Evolutionary conservation across 768 basidiomycete species (phyloP), one percentile per base, ranked within the genome.

Genomic region (Filobasidium floriforme): DNA sequence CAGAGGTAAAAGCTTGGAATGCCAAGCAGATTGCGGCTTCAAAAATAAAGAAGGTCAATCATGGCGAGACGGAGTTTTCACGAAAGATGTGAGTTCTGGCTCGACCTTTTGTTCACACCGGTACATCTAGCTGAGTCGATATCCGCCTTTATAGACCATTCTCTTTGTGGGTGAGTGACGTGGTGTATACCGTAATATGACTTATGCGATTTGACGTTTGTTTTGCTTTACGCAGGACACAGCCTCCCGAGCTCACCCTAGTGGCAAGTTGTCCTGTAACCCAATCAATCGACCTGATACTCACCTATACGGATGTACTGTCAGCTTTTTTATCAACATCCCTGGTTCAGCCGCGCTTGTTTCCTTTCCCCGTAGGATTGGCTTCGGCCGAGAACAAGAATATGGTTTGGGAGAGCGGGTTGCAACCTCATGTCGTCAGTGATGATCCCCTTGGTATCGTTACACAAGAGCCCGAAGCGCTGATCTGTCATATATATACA

Each of bases 301-400:
- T 37, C 32, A 37, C 32, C 32, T 37, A 37, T 37, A 9, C 9
- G 9, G 9, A 37, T 37, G 32, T 9, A 12, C 5, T 14, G 3
- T 49, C 44, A 68, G 67, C 67, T 7, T 68, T 61, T n/a, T 28
- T 68, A 15, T 60, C 63, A 11, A 68, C 44, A 11, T 46, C 63
- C 5, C 55, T 68, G 4, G 51, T 61, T 0, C 63, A 65, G 29
- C 67, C 67, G 12, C 44, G 63, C 7, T 29, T 68, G 3, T 68
- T 68, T 51, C 67, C 67, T 1, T 65, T 68, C n/a, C 67, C 67
- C n/a, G 18, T 63, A n/a, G 67, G 67, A 29, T 24, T 68, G 40
- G 62, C 67, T 43, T 44, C 32, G 7, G 49, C 63, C 1, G 63
- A 68, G 19, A 68, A 68, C 14, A 46, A 61, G 43, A 65, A 57